Percentiles rank a stretch among this genome's conserved stretches.
Conservation (phyloP, 2,329 filamentous ascomycete genomes). For the Pseudopithomyces maydicus region DNA sequence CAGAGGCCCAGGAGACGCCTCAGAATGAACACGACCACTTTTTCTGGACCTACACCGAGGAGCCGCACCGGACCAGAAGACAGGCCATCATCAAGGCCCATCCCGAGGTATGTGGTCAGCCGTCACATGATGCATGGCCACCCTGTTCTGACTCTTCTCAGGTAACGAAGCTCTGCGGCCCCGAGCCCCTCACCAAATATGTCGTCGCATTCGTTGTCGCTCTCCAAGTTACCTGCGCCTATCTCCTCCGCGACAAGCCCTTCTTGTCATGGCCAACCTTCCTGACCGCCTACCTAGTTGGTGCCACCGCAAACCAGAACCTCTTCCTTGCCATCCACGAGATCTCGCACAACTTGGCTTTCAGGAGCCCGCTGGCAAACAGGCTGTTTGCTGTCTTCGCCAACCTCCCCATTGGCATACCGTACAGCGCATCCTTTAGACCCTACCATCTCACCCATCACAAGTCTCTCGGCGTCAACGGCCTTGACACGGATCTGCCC, state of each 20-base stretch:
- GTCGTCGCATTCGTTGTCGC: constrained; percentile 82
- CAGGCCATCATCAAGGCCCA: constrained; percentile 98
- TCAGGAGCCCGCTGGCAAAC: constrained; percentile 79
- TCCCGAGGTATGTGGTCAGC: constrained; percentile 71
- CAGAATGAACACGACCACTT: constrained; percentile 63
- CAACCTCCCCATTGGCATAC: constrained; percentile 93
- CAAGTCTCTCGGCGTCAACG: constrained; percentile 96
- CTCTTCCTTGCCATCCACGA: constrained; percentile 98
- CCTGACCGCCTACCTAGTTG: constrained; percentile 85
- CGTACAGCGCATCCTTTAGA: constrained; percentile 95
- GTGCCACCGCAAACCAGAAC: constrained; percentile 97
- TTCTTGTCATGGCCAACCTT: constrained; percentile 86
- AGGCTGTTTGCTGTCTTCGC: constrained; percentile 88
- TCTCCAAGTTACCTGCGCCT: constrained; percentile 79
- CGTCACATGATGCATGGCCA: not conserved
- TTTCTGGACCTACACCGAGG: constrained; percentile 99
- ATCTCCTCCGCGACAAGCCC: constrained; percentile 74
- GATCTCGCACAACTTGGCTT: constrained; percentile 97
- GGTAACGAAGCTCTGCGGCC: constrained; percentile 96
- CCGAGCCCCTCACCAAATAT: constrained; percentile 94
- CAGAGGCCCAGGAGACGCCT: constrained; percentile 18
- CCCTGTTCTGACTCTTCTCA: constrained; percentile 42
- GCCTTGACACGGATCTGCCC: constrained; percentile 93
- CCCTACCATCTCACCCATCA: constrained; percentile 99
- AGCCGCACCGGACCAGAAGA: constrained; percentile 88